These are phyloP conservation scores for Neurospora sp. DNA, from an alignment of 495 filamentous ascomycete genomes.

Conservation along the genomic window DNA sequence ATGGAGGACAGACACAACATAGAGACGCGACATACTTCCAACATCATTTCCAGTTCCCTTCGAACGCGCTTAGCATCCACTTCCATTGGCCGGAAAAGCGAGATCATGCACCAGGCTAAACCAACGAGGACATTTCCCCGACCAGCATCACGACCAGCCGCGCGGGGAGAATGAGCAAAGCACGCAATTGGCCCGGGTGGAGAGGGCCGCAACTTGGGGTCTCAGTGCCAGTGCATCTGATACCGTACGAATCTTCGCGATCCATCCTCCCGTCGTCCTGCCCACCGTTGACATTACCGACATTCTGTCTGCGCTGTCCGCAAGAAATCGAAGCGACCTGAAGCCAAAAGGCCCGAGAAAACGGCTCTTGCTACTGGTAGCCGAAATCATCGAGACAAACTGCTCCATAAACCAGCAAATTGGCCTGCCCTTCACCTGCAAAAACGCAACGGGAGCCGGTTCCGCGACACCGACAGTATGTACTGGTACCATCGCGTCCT, in stretches of 20 bases:
- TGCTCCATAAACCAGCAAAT: background rate
- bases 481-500: background rate
- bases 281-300: background rate
- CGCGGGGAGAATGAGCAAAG: background rate
- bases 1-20: background rate
- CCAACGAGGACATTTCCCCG: background rate
- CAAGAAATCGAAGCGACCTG: background rate
- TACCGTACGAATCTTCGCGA: background rate
- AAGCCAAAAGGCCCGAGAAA: background rate
- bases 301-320: background rate
- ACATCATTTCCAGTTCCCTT: background rate
- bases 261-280: background rate
- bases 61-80: constrained; percentile 3
- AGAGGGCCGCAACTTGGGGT: background rate
- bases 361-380: background rate
- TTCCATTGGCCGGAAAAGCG: constrained; percentile 4
- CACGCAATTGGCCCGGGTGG: background rate
- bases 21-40: background rate
- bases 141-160: background rate
- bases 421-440: background rate
- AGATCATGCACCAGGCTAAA: background rate
- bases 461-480: background rate
- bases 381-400: background rate
- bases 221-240: background rate
- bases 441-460: background rate